Base-by-base conservation (phyloP, 805 yeast species). In the Ogataea neopini region DNA sequence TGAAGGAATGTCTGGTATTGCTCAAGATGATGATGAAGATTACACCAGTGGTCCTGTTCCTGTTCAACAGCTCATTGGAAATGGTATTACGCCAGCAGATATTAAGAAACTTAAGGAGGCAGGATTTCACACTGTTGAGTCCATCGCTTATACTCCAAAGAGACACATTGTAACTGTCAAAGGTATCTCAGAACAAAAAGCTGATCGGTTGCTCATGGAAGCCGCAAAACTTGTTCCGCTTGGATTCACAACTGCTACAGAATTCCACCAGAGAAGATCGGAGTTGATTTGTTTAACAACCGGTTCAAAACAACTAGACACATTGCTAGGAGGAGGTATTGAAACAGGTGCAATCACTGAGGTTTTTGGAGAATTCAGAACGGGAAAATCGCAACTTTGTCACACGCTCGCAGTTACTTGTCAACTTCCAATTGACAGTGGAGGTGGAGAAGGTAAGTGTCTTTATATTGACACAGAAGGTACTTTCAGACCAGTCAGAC, bases 371-470 rank as follows among this genome's bases (percentile, higher is more conserved):
- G 99, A 94, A 68, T 94, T 91, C 66, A 81, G 98, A 72, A 94
- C 99, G 2, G 99, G 99, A 39, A 94, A 94, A 66, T 89, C 97
- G 4, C 99, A 94, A 72, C 71, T 94, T 40, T 94, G 99, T 68
- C 99, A 94, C 65, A 94, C 98, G 1, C 75, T 94, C 47, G 96
- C 98, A 0, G 96, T 94, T 6, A 92, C 97, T 2, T 92, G 98
- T 66, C 99, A 92, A 68, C 73, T 94, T 47, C 98, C 98, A 4
- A 80, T 92, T 43, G 97, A 91, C 63, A 85, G 87, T 86, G 97
- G 97, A 34, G 99, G 99, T 51, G 99, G 97, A 43, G 99, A 94
- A 71, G 99, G 99, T 28, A 90, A 94, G 68, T 92, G 97, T 67
- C 73, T 94, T 46, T 94, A 88, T 64, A 91, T 94, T 51, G 99